Evolutionary conservation across 2,329 filamentous ascomycete species (phyloP).

Genomic region (Myotisia sp.): DNA sequence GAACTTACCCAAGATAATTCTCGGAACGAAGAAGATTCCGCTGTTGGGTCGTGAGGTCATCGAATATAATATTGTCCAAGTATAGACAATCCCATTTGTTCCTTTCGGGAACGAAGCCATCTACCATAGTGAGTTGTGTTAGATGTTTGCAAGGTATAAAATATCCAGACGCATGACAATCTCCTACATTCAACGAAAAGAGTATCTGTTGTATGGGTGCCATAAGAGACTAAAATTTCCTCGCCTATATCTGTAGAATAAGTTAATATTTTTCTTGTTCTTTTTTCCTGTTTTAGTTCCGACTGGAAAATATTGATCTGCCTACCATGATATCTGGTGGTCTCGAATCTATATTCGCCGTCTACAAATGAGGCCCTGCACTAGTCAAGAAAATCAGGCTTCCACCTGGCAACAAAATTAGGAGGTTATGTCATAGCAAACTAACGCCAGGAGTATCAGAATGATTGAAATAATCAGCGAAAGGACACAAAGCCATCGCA

Average conservation of each 20-base stretch:
- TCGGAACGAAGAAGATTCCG: slow-evolving; percentile 23
- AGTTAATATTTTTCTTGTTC: too few relatives aligned
- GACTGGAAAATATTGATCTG: too few relatives aligned
- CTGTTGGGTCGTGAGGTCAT: slow-evolving; percentile 18
- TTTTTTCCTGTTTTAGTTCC: too few relatives aligned
- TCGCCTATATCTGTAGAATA: too few relatives aligned
- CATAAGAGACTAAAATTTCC: slow-evolving; percentile 33
- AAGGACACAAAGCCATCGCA: slow-evolving; percentile 33
- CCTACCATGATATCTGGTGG: too few relatives aligned
- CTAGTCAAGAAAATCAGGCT: background rate
- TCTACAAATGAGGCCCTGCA: slow-evolving; percentile 28
- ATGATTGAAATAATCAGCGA: slow-evolving; percentile 37
- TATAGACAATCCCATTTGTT: slow-evolving; percentile 29
- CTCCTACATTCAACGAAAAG: slow-evolving; percentile 30
- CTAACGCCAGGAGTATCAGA: too few relatives aligned
- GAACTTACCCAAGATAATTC: slow-evolving; percentile 27
- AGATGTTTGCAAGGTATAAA: background rate
- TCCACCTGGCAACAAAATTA: too few relatives aligned
- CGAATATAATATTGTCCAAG: slow-evolving; percentile 29
- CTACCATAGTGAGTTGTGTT: slow-evolving; percentile 13
- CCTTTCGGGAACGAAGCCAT: slow-evolving; percentile 30
- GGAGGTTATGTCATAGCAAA: slow-evolving; percentile 11
- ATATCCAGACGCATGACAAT: background rate
- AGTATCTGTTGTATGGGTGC: slow-evolving; percentile 30
- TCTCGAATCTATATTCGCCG: slow-evolving; percentile 22